Percentiles rank a stretch among this genome's conserved stretches.
phyloP scores from a whole-genome alignment of 208 protist genomes.

The Trypanosoma cruzi region DNA sequence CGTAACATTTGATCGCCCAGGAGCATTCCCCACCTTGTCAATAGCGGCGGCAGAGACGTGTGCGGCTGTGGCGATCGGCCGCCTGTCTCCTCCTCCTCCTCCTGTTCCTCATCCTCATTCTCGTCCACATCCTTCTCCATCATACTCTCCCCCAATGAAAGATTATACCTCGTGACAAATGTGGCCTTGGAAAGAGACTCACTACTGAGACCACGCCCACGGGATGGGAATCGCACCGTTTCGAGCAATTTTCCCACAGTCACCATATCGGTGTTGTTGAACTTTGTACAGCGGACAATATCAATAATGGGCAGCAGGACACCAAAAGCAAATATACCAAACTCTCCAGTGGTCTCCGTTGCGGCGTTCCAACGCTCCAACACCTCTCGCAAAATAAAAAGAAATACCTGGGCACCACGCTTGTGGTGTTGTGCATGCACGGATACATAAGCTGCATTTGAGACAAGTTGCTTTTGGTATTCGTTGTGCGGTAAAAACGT shows the following conservation, averaged over 20 bases:
- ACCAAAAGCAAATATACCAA: constrained; percentile 26
- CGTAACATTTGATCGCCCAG: not conserved
- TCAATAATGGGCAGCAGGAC: constrained; percentile 34
- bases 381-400: constrained; percentile 30
- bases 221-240: constrained; percentile 11
- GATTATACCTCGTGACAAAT: constrained; percentile 30
- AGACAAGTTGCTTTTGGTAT: constrained; percentile 31
- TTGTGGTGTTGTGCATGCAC: constrained; percentile 21
- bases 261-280: constrained; percentile 19
- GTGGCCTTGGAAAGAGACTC: constrained; percentile 21
- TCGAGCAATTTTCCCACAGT: constrained; percentile 26
- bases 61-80: not conserved
- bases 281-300: constrained; percentile 28
- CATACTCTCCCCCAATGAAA: constrained; percentile 8
- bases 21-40: not conserved
- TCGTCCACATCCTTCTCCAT: not conserved
- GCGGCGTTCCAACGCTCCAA: constrained; percentile 24
- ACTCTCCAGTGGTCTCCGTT: constrained; percentile 17
- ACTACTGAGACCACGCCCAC: constrained; percentile 1
- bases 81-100: not conserved
- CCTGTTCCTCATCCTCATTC: not conserved
- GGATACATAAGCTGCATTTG: constrained; percentile 27
- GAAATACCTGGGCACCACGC: constrained; percentile 28
- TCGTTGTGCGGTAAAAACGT: constrained; percentile 20
- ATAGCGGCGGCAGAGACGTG: not conserved